These are phyloP conservation scores for Penicillium maclennaniae DNA, from an alignment of 495 filamentous ascomycete genomes.

Conservation along the genomic window DNA sequence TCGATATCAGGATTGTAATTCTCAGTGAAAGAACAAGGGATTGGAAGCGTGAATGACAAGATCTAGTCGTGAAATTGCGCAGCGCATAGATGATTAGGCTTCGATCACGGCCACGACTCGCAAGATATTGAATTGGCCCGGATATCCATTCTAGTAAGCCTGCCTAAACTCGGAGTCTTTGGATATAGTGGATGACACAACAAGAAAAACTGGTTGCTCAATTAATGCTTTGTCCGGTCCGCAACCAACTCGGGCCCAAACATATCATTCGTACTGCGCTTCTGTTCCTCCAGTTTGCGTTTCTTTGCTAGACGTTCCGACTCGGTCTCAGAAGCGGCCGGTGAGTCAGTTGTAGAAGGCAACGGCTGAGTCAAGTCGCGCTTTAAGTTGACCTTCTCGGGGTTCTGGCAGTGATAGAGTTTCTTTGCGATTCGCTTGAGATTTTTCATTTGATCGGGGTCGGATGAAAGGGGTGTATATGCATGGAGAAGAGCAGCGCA, in stretches of 20 bases:
- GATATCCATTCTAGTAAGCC: too few relatives aligned
- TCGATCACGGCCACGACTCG: not conserved
- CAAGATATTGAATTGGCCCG: not conserved
- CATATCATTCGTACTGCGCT: constrained; percentile 27
- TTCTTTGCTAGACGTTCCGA: constrained; percentile 45
- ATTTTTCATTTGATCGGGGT: constrained; percentile 46
- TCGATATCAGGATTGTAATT: not conserved
- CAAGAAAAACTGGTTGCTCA: not conserved
- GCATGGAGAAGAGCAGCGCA: constrained; percentile 38
- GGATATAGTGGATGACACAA: not conserved
- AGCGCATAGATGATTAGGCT: not conserved
- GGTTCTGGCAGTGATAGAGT: constrained; percentile 74
- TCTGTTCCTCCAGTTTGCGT: constrained; percentile 35
- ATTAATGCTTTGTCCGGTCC: constrained; percentile 32
- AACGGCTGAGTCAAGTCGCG: constrained; percentile 29
- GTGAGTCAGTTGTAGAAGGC: constrained; percentile 20
- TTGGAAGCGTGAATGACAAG: not conserved
- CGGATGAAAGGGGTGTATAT: constrained; percentile 40
- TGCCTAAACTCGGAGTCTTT: not conserved
- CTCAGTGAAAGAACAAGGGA: not conserved
- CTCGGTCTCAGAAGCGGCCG: constrained; percentile 34
- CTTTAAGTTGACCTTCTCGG: constrained; percentile 52
- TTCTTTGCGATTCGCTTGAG: constrained; percentile 65
- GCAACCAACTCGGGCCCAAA: constrained; percentile 42
- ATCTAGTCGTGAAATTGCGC: not conserved